Conservation (phyloP, 768 basidiomycete species). For the Cystofilobasidium capitatum region DNA sequence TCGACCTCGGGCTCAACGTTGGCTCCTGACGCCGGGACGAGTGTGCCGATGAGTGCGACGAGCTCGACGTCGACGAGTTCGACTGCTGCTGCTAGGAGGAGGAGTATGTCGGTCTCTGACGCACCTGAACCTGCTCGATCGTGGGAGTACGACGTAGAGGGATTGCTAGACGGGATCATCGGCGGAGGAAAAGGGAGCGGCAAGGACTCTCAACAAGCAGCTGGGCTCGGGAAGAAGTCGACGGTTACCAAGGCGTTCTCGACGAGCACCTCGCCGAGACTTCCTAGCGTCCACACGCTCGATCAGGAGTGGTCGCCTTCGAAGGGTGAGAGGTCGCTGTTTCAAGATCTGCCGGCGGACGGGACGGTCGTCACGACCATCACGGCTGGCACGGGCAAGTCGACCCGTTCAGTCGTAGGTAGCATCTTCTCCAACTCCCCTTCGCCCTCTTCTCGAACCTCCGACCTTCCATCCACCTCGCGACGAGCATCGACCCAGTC, state of each 20-base stretch:
- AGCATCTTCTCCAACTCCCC: background rate
- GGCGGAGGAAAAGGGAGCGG: too few species aligned
- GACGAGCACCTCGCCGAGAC: background rate
- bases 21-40: background rate
- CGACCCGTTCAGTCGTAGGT: background rate
- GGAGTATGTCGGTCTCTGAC: constrained; percentile 17
- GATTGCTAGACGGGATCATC: constrained; percentile 20
- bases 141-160: constrained; percentile 25
- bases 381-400: background rate
- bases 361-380: background rate
- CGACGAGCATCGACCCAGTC: too few species aligned
- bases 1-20: background rate
- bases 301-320: too few species aligned
- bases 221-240: too few species aligned
- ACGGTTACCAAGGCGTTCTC: background rate
- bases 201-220: too few species aligned
- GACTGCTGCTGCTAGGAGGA: background rate
- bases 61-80: background rate
- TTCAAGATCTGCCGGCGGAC: background rate
- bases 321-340: background rate
- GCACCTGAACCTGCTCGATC: background rate
- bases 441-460: too few species aligned
- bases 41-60: too few species aligned
- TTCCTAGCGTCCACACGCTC: background rate
- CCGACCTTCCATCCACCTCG: too few species aligned